Conservation (phyloP, 768 basidiomycete genomes). For the Collybiopsis luxurians region DNA sequence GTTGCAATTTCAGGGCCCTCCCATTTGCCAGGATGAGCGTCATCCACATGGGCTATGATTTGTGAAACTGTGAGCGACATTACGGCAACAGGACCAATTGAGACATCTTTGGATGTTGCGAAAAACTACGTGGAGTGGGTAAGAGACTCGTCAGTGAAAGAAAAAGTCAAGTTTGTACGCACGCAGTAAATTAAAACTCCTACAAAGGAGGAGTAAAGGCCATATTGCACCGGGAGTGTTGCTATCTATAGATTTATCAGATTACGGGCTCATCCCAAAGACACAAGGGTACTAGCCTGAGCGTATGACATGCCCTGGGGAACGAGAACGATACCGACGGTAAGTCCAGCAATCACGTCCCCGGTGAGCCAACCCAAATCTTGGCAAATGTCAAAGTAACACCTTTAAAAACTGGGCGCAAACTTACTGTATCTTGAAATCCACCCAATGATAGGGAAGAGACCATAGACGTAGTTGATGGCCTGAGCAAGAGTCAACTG, state of each 20-base stretch:
- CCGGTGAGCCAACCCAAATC: constrained; percentile 81
- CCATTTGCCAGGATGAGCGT: constrained; percentile 56
- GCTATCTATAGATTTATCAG: constrained; percentile 55
- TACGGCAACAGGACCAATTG: constrained; percentile 98
- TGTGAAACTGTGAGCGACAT: constrained; percentile 90
- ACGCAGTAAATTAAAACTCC: constrained; percentile 85
- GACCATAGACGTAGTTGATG: constrained; percentile 57
- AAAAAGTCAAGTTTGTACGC: constrained; percentile 22
- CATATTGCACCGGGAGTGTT: constrained; percentile 81
- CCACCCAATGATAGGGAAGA: constrained; percentile 89
- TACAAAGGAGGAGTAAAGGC: constrained; percentile 92
- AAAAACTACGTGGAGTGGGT: constrained; percentile 67
- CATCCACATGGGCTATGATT: constrained; percentile 68
- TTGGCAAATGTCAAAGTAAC: constrained; percentile 21
- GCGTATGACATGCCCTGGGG: constrained; percentile 95
- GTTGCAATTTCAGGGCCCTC: constrained; percentile 75
- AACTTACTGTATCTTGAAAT: constrained; percentile 79
- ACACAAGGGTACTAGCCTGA: constrained; percentile 36
- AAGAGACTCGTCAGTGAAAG: background rate
- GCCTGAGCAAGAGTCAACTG: constrained; percentile 35
- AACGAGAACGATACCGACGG: constrained; percentile 93
- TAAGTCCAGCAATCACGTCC: constrained; percentile 87
- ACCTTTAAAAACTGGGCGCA: background rate
- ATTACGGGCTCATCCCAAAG: background rate
- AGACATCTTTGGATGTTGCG: constrained; percentile 97